phyloP scores from a whole-genome alignment of 2,329 filamentous ascomycete species.

The Fusarium scirpi region DNA sequence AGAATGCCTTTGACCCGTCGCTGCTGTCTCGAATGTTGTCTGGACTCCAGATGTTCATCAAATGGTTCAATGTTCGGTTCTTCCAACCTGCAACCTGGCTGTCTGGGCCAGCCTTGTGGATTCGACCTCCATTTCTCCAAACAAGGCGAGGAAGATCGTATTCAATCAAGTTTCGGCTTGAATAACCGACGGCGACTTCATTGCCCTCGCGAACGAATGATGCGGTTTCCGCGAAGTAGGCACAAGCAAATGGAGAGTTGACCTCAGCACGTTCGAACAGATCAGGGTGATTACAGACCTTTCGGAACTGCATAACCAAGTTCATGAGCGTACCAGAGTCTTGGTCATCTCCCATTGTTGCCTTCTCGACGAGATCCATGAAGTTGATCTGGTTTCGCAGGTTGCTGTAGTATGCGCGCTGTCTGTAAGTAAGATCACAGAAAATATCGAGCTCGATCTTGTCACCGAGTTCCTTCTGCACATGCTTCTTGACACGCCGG shows the following conservation, averaged over 20 bases:
- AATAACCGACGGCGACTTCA: conserved; percentile 85
- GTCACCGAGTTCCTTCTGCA: conserved; percentile 98
- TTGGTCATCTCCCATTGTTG: conserved; percentile 90
- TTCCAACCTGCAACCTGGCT: conserved; percentile 84
- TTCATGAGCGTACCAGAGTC: conserved; percentile 99
- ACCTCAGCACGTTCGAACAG: conserved; percentile 96
- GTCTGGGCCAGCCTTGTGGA: conserved; percentile 78
- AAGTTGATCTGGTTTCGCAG: conserved; percentile 97
- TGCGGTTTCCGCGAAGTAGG: conserved; percentile 93
- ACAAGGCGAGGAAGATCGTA: conserved; percentile 85
- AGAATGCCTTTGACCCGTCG: conserved; percentile 76
- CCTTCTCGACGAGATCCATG: conserved; percentile 98
- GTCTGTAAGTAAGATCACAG: conserved; percentile 96
- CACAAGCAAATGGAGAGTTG: conserved; percentile 83
- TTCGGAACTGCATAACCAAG: conserved; percentile 99
- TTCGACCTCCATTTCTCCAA: conserved; percentile 82
- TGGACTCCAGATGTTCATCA: conserved; percentile 92
- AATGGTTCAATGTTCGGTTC: conserved; percentile 78
- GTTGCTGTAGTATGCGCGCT: conserved; percentile 92
- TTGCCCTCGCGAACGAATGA: conserved; percentile 92
- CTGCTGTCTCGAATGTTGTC: conserved; percentile 78
- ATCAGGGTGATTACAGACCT: conserved; percentile 98
- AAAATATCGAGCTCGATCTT: conserved; percentile 98
- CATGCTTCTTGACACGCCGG: conserved; percentile 99
- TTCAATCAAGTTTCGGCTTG: conserved; percentile 85